Percentiles rank a stretch among this genome's conserved stretches.
Evolutionary conservation across 2,329 filamentous ascomycete genomes (phyloP).

Genomic region (Ophiostoma fasciatum): DNA sequence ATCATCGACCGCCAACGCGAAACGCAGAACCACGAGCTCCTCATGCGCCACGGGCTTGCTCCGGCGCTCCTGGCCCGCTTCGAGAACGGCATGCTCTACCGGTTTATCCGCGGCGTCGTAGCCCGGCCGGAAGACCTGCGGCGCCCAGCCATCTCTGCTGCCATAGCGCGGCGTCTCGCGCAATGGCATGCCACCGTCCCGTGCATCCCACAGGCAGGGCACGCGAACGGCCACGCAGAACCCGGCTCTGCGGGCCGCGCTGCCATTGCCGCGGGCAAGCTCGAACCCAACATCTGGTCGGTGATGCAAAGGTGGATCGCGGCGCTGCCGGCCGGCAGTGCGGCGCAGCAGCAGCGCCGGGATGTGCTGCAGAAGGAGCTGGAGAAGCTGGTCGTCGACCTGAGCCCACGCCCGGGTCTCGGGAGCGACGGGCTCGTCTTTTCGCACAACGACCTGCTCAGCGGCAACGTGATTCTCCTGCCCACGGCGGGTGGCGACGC

Average conservation of each 20-base stretch:
- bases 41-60: slow-evolving; percentile 70
- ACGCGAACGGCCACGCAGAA: background rate
- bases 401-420: slow-evolving; percentile 65
- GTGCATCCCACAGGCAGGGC: slow-evolving; percentile 27
- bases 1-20: slow-evolving; percentile 90
- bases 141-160: slow-evolving; percentile 59
- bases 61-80: slow-evolving; percentile 83
- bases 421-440: slow-evolving; percentile 72
- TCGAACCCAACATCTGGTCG: slow-evolving; percentile 80
- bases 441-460: slow-evolving; percentile 89
- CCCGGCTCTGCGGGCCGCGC: slow-evolving; percentile 14
- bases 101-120: slow-evolving; percentile 69
- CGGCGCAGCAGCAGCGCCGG: slow-evolving; percentile 52
- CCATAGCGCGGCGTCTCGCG: slow-evolving; percentile 69
- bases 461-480: slow-evolving; percentile 86
- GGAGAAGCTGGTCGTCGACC: slow-evolving; percentile 48
- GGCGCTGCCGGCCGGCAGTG: slow-evolving; percentile 61
- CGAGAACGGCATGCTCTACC: slow-evolving; percentile 90
- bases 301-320: slow-evolving; percentile 93
- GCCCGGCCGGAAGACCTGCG: slow-evolving; percentile 71
- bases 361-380: slow-evolving; percentile 60
- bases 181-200: slow-evolving; percentile 79
- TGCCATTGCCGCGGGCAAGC: slow-evolving; percentile 46
- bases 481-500: background rate
- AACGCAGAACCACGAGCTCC: slow-evolving; percentile 66